Evolutionary conservation across 192 early-diverging fungal genomes (phyloP).

Genomic region (Phlyctochytrium bullatum): DNA sequence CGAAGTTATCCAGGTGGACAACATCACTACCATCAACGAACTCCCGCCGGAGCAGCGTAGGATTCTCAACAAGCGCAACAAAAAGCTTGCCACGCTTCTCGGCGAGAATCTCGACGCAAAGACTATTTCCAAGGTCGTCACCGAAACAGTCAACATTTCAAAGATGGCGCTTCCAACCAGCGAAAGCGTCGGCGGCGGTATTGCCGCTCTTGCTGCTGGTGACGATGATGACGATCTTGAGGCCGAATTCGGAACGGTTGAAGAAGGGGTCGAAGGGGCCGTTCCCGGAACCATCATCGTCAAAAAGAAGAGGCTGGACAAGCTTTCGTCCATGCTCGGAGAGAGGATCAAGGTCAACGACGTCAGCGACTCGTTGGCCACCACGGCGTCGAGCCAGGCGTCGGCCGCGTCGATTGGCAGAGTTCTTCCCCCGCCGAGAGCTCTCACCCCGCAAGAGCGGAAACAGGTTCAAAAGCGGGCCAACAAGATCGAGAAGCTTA

Average conservation of each 20-base stretch:
- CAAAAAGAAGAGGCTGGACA: constrained; percentile 45
- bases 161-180: neutral
- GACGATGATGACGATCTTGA: constrained; percentile 20
- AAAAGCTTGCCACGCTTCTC: constrained; percentile 59
- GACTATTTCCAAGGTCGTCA: constrained; percentile 31
- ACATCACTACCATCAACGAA: constrained; percentile 37
- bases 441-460: constrained; percentile 35
- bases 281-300: constrained; percentile 13
- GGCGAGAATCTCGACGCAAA: constrained; percentile 58
- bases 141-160: constrained; percentile 9
- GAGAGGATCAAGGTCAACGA: constrained; percentile 35
- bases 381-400: neutral
- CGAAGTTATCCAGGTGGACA: neutral
- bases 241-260: neutral
- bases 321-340: constrained; percentile 43
- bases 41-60: constrained; percentile 54
- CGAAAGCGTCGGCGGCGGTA: too few species aligned
- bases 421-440: constrained; percentile 13
- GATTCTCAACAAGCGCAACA: constrained; percentile 54
- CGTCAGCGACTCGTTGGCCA: constrained; percentile 18
- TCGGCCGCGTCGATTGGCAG: neutral
- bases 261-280: neutral
- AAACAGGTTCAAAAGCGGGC: constrained; percentile 31
- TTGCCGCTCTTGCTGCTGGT: neutral
- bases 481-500: constrained; percentile 37